These are phyloP conservation scores for Fusarium sp. DNA, from an alignment of 2,329 filamentous ascomycete genomes.

Conservation along the genomic window DNA sequence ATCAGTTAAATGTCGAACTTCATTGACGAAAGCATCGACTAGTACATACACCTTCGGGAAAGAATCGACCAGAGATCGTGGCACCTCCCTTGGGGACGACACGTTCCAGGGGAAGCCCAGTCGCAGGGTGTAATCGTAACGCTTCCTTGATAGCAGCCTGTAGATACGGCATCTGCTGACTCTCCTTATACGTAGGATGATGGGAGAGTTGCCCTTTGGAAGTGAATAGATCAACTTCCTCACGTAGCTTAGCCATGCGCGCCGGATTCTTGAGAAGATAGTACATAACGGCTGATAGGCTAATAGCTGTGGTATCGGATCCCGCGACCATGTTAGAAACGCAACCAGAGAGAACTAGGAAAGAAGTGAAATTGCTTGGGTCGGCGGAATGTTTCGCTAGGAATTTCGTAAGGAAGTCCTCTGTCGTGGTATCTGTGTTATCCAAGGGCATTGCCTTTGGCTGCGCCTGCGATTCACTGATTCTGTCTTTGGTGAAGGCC, in stretches of 20 bases:
- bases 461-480: conserved; percentile 3
- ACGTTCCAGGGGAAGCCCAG: conserved; percentile 36
- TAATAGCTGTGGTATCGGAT: conserved; percentile 46
- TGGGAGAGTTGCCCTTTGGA: conserved; percentile 18
- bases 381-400: conserved; percentile 33
- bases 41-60: conserved; percentile 37
- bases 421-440: conserved; percentile 6
- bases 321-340: conserved; percentile 45
- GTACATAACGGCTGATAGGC: conserved; percentile 41
- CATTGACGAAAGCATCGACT: accelerated
- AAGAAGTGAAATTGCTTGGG: conserved; percentile 33
- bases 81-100: conserved; percentile 41
- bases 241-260: conserved; percentile 18
- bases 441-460: conserved; percentile 5
- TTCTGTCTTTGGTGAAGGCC: conserved; percentile 27
- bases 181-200: conserved; percentile 35
- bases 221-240: conserved; percentile 19
- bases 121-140: conserved; percentile 43
- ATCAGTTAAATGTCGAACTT: neutral
- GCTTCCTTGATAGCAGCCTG: conserved; percentile 46
- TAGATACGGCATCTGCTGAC: conserved; percentile 40
- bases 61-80: conserved; percentile 34
- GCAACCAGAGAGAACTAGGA: conserved; percentile 42
- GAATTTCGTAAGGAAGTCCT: conserved; percentile 47
- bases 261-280: conserved; percentile 29